Evolutionary conservation across 306 rosid genomes (phyloP).

Genomic region (Hippophae tibetana): DNA sequence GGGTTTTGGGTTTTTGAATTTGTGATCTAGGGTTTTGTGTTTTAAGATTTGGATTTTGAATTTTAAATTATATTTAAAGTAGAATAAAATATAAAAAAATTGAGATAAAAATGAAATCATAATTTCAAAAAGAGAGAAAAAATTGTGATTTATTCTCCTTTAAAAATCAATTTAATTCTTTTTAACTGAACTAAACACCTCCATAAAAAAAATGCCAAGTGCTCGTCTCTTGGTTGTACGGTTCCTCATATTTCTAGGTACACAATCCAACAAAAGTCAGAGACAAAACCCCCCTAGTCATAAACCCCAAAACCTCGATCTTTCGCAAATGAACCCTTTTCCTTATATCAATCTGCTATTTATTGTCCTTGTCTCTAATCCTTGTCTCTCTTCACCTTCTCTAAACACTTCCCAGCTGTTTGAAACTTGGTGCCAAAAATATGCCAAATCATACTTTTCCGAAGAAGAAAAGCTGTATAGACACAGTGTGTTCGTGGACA

Average conservation of each 20-base stretch:
- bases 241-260: conserved; percentile 11
- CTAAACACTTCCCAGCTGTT: conserved; percentile 41
- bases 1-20: no score
- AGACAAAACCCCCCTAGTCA: neutral
- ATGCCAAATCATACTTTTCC: conserved; percentile 55
- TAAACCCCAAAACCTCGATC: neutral
- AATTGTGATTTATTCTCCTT: no score
- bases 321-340: conserved; percentile 13
- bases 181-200: no score
- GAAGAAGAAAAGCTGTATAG: conserved; percentile 45
- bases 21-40: no score
- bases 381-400: conserved; percentile 18
- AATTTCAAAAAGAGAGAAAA: no score
- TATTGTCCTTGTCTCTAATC: conserved; percentile 7
- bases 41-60: no score
- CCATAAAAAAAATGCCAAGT: neutral
- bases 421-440: conserved; percentile 53
- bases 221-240: neutral
- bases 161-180: no score
- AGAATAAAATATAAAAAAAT: no score
- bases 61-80: no score
- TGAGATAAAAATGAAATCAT: no score
- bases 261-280: conserved; percentile 7
- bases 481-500: conserved; percentile 55
- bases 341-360: conserved; percentile 8